A percentile compares a stretch with the other conserved stretches of the same genome.
phyloP scores from a whole-genome alignment of 2,329 filamentous ascomycete species.

The Aspergillus calidoustus region DNA sequence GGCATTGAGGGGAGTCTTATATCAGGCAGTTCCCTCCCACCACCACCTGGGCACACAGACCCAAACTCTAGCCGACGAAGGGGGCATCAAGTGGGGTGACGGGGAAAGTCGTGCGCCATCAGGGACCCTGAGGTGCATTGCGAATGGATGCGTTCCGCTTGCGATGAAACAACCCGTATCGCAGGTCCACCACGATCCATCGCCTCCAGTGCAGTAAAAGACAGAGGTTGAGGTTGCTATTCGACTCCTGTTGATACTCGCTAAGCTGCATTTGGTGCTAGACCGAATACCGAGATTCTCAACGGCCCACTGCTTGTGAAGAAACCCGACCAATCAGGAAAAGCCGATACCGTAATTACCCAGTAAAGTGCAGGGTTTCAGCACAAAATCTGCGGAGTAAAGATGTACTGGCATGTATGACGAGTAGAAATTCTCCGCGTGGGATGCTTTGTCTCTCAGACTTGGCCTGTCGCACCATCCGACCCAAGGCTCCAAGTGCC shows the following conservation, averaged over 20 bases:
- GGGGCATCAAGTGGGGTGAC: neutral
- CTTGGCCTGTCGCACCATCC: slow-evolving; percentile 20
- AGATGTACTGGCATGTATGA: slow-evolving; percentile 1
- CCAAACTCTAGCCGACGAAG: slow-evolving; percentile 10
- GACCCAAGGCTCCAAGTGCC: slow-evolving; percentile 3
- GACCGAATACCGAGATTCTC: neutral
- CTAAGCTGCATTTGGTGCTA: slow-evolving; percentile 2
- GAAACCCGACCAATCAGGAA: slow-evolving; percentile 9
- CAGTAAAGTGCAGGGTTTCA: neutral
- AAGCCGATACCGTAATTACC: neutral
- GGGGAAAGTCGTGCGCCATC: neutral
- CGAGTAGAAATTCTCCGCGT: slow-evolving; percentile 2
- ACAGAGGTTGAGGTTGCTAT: slow-evolving; percentile 6
- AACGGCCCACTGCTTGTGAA: slow-evolving; percentile 8
- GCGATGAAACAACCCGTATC: slow-evolving; percentile 12
- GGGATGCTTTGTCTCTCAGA: neutral
- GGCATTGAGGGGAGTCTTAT: slow-evolving; percentile 26
- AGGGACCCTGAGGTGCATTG: slow-evolving; percentile 10
- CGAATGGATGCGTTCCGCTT: slow-evolving; percentile 8
- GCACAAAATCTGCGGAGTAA: too few species aligned
- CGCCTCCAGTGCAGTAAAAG: neutral
- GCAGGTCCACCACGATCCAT: neutral
- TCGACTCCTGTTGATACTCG: slow-evolving; percentile 1
- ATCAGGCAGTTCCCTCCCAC: slow-evolving; percentile 3
- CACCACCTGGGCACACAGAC: neutral